These are phyloP conservation scores for Clohesyomyces aquaticus DNA, from an alignment of 495 filamentous ascomycete species.

Conservation along the genomic window DNA sequence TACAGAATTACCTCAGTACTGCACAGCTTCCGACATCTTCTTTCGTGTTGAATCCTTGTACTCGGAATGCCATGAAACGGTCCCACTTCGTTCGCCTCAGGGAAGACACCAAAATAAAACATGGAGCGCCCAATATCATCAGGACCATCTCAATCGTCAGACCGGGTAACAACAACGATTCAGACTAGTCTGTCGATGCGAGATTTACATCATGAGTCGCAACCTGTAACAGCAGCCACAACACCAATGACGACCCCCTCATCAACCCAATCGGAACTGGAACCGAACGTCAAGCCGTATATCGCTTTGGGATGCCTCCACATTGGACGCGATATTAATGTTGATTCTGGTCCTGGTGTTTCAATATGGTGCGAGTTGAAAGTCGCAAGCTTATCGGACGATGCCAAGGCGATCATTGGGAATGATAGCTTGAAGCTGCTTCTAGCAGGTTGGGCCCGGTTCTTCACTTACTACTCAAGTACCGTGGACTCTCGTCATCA, in stretches of 20 bases:
- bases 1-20: no score
- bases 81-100: no score
- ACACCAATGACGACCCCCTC: slow-evolving; percentile 7
- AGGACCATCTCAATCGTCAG: no score
- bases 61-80: no score
- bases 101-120: no score
- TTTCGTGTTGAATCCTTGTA: no score
- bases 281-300: slow-evolving; percentile 12
- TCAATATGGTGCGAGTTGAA: slow-evolving; percentile 22
- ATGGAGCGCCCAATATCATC: no score
- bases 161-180: no score
- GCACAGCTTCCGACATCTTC: no score
- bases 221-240: neutral
- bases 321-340: neutral
- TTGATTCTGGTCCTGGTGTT: neutral
- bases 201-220: neutral
- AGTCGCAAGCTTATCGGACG: slow-evolving; percentile 11
- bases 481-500: neutral
- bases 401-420: slow-evolving; percentile 22
- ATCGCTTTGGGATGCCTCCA: slow-evolving; percentile 37
- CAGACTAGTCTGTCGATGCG: no score
- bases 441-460: slow-evolving; percentile 31
- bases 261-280: neutral
- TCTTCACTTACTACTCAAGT: slow-evolving; percentile 23
- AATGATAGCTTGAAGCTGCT: slow-evolving; percentile 20